phyloP scores from a whole-genome alignment of 2,329 filamentous ascomycete genomes.

The Trichophyton schoenleinii region DNA sequence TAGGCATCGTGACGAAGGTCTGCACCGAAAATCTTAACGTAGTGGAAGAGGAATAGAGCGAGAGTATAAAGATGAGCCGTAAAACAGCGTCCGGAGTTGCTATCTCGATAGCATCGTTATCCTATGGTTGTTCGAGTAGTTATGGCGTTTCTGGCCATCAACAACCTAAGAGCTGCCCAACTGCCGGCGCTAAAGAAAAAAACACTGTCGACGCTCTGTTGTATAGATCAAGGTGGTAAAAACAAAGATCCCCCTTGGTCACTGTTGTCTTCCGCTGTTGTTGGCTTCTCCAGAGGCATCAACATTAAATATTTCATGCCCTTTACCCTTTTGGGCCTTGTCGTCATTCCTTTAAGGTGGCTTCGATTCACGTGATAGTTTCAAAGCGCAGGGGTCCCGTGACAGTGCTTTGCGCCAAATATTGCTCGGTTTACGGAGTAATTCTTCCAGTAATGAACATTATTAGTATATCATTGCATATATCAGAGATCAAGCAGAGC shows the following conservation, averaged over 20 bases:
- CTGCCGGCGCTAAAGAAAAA: background rate
- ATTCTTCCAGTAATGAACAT: background rate
- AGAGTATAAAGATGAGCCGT: background rate
- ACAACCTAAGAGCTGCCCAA: background rate
- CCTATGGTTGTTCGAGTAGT: background rate
- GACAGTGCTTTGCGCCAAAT: background rate
- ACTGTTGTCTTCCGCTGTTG: background rate
- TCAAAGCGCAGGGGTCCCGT: background rate
- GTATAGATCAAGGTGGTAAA: no score
- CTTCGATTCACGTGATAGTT: background rate
- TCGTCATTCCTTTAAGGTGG: background rate
- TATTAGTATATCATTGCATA: background rate
- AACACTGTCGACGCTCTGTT: background rate
- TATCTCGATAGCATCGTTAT: background rate
- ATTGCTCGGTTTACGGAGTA: no score
- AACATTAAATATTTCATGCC: background rate
- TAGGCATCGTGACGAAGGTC: slow-evolving; percentile 5
- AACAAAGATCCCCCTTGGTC: no score
- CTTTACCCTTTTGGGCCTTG: background rate
- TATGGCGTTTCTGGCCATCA: background rate
- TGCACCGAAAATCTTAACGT: background rate
- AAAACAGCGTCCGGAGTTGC: background rate
- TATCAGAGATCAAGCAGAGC: background rate
- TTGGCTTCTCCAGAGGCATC: background rate
- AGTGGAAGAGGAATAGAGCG: background rate